phyloP scores from a whole-genome alignment of 73 alveolate species.

The Tetrahymena elliotti region DNA sequence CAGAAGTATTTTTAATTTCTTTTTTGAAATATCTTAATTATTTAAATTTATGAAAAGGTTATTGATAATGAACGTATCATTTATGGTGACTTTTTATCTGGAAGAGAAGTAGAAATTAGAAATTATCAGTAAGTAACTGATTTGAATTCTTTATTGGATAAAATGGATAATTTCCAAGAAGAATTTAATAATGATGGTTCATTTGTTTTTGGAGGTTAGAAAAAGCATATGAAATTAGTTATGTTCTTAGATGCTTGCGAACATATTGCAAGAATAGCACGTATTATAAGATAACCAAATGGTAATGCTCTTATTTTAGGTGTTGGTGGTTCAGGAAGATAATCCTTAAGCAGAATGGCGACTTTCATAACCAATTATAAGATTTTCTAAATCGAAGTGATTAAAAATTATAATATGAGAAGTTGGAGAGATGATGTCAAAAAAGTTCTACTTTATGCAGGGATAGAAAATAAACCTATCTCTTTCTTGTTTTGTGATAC shows the following conservation, averaged over 20 bases:
- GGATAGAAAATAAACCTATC: slow-evolving; percentile 93
- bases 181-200: slow-evolving; percentile 33
- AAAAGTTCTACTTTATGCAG: slow-evolving; percentile 81
- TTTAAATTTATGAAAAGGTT: slow-evolving; percentile 2
- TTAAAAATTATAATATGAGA: slow-evolving; percentile 68
- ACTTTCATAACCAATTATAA: slow-evolving; percentile 82
- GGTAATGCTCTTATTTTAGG: slow-evolving; percentile 99
- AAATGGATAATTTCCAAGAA: slow-evolving; percentile 31
- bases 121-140: slow-evolving; percentile 13
- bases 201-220: slow-evolving; percentile 22
- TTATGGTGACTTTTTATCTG: slow-evolving; percentile 10
- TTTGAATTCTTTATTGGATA: slow-evolving; percentile 12
- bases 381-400: slow-evolving; percentile 48
- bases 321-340: slow-evolving; percentile 99
- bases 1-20: slow-evolving; percentile 54
- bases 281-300: slow-evolving; percentile 95
- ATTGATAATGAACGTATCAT: slow-evolving; percentile 2
- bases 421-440: slow-evolving; percentile 98
- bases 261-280: slow-evolving; percentile 96
- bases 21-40: background rate
- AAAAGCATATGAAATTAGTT: slow-evolving; percentile 53
- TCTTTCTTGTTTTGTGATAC: slow-evolving; percentile 98
- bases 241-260: slow-evolving; percentile 99
- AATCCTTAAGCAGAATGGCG: slow-evolving; percentile 92
- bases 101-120: slow-evolving; percentile 21